Evolutionary conservation across 2,329 filamentous ascomycete species (phyloP).

Genomic region (Exophiala sp.): DNA sequence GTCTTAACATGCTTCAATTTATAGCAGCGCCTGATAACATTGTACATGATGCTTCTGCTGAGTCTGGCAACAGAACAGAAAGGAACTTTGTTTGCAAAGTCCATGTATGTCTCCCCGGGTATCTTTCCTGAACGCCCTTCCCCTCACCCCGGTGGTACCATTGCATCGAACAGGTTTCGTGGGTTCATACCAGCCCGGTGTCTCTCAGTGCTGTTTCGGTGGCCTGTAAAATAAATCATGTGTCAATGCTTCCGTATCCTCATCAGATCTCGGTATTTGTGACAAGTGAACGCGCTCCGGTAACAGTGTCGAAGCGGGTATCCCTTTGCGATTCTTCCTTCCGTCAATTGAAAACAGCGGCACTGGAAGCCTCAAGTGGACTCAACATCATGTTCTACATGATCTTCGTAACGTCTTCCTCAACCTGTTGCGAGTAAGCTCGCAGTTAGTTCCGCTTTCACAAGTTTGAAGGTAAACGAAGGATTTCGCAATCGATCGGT

Average conservation of each 20-base stretch:
- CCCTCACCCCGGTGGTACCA: slow-evolving; percentile 1
- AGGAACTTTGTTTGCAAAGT: slow-evolving; percentile 26
- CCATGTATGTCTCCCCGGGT: slow-evolving; percentile 20
- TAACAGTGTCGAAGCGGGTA: not conserved
- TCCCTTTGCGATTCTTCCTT: not conserved
- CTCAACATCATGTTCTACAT: slow-evolving; percentile 52
- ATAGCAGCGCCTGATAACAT: slow-evolving; percentile 9
- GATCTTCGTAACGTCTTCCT: slow-evolving; percentile 85
- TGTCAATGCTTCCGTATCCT: not conserved
- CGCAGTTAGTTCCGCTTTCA: slow-evolving; percentile 26
- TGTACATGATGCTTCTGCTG: slow-evolving; percentile 13
- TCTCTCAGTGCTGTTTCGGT: slow-evolving; percentile 20
- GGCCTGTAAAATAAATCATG: slow-evolving; percentile 12
- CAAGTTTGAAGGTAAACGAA: not conserved
- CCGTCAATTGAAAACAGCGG: slow-evolving; percentile 3
- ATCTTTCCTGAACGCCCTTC: slow-evolving; percentile 16
- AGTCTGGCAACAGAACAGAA: slow-evolving; percentile 4
- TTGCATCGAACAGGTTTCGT: not conserved
- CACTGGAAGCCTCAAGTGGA: not conserved
- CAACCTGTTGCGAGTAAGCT: slow-evolving; percentile 56
- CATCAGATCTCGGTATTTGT: not conserved
- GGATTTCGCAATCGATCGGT: not conserved
- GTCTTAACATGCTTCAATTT: slow-evolving; percentile 14
- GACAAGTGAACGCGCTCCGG: not conserved
- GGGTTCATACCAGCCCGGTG: slow-evolving; percentile 9